Evolutionary conservation across 345 rosid genomes (phyloP).

Genomic region (Aquilaria yunnanensis): DNA sequence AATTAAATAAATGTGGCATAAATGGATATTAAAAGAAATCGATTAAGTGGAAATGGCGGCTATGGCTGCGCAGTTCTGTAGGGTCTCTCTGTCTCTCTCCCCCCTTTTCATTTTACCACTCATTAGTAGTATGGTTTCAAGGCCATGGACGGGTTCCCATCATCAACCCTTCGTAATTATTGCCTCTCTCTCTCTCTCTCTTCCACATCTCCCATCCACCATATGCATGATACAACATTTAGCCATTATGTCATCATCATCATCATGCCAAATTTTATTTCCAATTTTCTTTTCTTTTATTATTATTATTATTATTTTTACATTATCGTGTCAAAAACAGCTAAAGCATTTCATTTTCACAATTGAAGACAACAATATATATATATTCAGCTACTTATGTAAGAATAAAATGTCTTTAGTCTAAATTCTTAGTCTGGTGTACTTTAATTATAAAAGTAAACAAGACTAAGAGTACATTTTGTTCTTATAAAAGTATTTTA

Average conservation of each 20-base stretch:
- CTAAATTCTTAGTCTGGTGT: no score
- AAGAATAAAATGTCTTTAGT: no score
- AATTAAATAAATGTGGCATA: not conserved
- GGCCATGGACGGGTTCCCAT: slow-evolving; percentile 23
- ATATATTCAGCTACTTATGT: no score
- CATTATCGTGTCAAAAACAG: no score
- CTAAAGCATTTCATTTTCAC: no score
- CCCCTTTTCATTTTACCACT: slow-evolving; percentile 3
- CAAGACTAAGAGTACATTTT: no score
- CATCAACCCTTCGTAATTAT: slow-evolving; percentile 47
- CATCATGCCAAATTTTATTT: not conserved
- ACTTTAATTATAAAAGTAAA: no score
- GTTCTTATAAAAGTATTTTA: no score
- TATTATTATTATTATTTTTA: no score
- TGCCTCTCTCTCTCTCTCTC: slow-evolving; percentile 1
- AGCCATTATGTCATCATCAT: slow-evolving; percentile 1
- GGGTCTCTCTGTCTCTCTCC: not conserved
- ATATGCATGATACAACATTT: not conserved
- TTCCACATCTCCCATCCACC: not conserved
- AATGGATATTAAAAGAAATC: not conserved
- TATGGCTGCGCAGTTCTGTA: slow-evolving; percentile 51
- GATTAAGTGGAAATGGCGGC: slow-evolving; percentile 58
- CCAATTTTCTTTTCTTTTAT: no score
- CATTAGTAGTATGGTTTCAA: slow-evolving; percentile 10
- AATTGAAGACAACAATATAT: no score